Evolutionary conservation across 306 rosid species (phyloP).

Genomic region (Gillenia trifoliata): DNA sequence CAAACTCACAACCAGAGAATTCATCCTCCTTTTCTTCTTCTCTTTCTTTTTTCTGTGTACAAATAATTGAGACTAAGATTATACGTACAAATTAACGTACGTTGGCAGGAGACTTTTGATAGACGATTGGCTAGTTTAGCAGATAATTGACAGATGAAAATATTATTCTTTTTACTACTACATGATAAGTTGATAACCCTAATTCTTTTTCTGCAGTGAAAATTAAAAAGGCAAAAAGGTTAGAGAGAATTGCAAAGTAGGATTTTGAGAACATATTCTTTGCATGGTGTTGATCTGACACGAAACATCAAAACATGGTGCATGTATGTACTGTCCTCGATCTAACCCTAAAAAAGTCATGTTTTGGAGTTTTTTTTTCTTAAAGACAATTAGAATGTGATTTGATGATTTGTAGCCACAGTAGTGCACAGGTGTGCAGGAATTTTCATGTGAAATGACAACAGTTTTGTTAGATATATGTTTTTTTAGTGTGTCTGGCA

Average conservation of each 20-base stretch:
- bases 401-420: background rate
- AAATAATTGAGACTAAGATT: background rate
- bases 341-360: slow-evolving; percentile 8
- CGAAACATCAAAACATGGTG: slow-evolving; percentile 23
- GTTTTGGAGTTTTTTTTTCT: background rate
- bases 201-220: background rate
- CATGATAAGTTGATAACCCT: slow-evolving; percentile 6
- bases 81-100: background rate
- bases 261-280: slow-evolving; percentile 53
- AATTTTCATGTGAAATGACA: slow-evolving; percentile 32
- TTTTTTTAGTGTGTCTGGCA: slow-evolving; percentile 1
- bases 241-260: slow-evolving; percentile 4
- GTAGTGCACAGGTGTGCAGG: slow-evolving; percentile 22
- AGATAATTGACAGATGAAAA: slow-evolving; percentile 18
- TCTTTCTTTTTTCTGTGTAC: background rate
- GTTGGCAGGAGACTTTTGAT: background rate
- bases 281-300: slow-evolving; percentile 33
- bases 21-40: background rate
- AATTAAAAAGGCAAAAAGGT: background rate
- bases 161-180: slow-evolving; percentile 23
- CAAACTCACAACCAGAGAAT: slow-evolving; percentile 1
- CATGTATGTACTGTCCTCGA: slow-evolving; percentile 37
- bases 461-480: slow-evolving; percentile 7
- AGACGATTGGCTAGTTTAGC: slow-evolving; percentile 1
- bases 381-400: background rate